Evolutionary conservation across 2,329 filamentous ascomycete species (phyloP).

Genomic region (Aureobasidium sp.): DNA sequence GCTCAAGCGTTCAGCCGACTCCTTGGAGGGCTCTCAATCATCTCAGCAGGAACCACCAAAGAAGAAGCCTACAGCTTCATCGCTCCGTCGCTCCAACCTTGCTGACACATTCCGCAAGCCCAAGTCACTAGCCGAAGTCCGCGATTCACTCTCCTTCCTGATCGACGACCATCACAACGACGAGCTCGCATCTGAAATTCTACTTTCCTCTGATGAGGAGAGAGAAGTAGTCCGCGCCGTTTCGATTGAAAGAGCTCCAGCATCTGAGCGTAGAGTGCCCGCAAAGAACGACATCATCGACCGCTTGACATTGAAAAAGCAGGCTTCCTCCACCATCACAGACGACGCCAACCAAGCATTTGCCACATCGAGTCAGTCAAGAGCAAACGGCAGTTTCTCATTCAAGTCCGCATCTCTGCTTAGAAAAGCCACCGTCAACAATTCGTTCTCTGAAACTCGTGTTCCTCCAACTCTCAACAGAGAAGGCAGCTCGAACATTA

Average conservation of each 20-base stretch:
- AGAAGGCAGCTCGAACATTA: conserved; percentile 28
- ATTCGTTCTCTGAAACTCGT: conserved; percentile 1
- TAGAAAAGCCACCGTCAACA: conserved; percentile 60
- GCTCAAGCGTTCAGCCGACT: conserved; percentile 32
- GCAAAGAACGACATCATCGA: conserved; percentile 53
- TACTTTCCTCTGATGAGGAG: conserved; percentile 33
- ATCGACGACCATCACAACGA: conserved; percentile 59
- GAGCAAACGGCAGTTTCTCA: conserved; percentile 17
- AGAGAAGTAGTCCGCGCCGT: conserved; percentile 41
- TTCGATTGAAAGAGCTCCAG: conserved; percentile 31
- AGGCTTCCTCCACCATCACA: conserved; percentile 23
- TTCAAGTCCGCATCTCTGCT: conserved; percentile 68
- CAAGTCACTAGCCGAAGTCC: conserved; percentile 69
- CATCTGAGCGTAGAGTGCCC: conserved; percentile 32
- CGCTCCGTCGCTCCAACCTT: conserved; percentile 10
- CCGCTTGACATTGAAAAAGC: conserved; percentile 63
- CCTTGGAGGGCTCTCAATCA: background rate
- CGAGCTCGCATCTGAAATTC: conserved; percentile 42
- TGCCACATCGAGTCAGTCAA: background rate
- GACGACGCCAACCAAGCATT: conserved; percentile 46
- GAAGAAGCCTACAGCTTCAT: conserved; percentile 1
- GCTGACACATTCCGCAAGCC: conserved; percentile 52
- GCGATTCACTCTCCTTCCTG: conserved; percentile 74
- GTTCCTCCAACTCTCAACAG: conserved; percentile 18
- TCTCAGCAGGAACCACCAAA: background rate